Percentiles rank a stretch among this genome's conserved stretches.
Evolutionary conservation across 75 land plant species (phyloP).

Genomic region (Sequoia sempervirens): DNA sequence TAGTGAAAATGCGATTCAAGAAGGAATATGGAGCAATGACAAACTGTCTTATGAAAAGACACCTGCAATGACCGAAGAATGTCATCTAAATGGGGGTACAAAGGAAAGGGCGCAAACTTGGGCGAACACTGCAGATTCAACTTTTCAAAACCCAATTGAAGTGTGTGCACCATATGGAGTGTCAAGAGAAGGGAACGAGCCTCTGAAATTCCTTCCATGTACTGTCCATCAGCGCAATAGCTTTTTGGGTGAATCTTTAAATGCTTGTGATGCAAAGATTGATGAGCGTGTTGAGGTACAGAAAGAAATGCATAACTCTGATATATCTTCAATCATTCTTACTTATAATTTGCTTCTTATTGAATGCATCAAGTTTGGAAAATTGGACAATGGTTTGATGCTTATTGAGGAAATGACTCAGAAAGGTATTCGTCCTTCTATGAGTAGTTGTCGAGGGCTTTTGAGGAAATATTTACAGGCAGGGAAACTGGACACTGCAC

Average conservation of each 20-base stretch:
- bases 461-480: slow-evolving; percentile 19
- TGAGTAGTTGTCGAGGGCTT: slow-evolving; percentile 10
- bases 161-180: slow-evolving; percentile 11
- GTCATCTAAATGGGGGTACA: not conserved
- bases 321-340: slow-evolving; percentile 14
- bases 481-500: slow-evolving; percentile 15
- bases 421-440: slow-evolving; percentile 31
- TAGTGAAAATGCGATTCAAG: not conserved
- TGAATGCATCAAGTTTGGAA: slow-evolving; percentile 31
- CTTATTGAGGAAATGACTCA: slow-evolving; percentile 25
- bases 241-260: slow-evolving; percentile 19
- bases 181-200: slow-evolving; percentile 9
- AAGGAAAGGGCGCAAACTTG: not conserved
- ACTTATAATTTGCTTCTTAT: slow-evolving; percentile 25
- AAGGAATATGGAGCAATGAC: not conserved
- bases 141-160: not conserved
- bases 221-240: slow-evolving; percentile 21
- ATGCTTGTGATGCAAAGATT: slow-evolving; percentile 5
- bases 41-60: not conserved
- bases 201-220: slow-evolving; percentile 7
- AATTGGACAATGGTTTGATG: slow-evolving; percentile 18
- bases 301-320: slow-evolving; percentile 23
- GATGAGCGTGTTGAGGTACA: slow-evolving; percentile 11
- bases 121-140: not conserved
- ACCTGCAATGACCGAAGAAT: not conserved